phyloP scores from a whole-genome alignment of 805 yeast genomes.

The Spathaspora sp. region DNA sequence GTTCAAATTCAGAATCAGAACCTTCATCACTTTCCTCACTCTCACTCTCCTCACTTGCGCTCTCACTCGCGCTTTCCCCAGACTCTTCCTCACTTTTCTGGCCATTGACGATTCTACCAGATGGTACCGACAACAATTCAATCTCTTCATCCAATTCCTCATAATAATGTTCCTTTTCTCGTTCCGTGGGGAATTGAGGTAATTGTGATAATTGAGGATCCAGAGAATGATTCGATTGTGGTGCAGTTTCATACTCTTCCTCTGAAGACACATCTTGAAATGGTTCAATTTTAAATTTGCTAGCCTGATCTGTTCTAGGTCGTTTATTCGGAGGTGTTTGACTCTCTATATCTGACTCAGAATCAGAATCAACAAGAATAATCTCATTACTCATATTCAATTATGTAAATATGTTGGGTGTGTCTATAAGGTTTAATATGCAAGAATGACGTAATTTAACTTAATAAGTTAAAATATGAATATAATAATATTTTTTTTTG shows the following conservation, averaged over 20 bases:
- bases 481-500: too few species aligned
- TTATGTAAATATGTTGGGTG: too few species aligned
- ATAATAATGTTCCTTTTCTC: not conserved
- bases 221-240: too few species aligned
- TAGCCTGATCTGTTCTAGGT: constrained; percentile 1
- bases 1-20: constrained; percentile 9
- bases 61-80: not conserved
- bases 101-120: constrained; percentile 2
- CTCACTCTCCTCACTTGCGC: not conserved
- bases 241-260: too few species aligned
- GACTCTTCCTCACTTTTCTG: constrained; percentile 1
- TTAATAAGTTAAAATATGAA: too few species aligned
- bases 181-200: constrained; percentile 1
- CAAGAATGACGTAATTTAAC: too few species aligned
- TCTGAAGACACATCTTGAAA: constrained; percentile 5
- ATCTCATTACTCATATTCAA: constrained; percentile 13
- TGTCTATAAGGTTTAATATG: too few species aligned
- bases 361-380: constrained; percentile 24
- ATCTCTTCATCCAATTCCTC: constrained; percentile 3
- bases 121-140: constrained; percentile 4
- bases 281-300: not conserved
- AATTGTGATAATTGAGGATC: not conserved
- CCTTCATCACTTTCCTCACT: not conserved
- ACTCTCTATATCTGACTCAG: not conserved
- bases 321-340: constrained; percentile 6